phyloP scores from a whole-genome alignment of 306 rosid species.

The Malus orientalis region DNA sequence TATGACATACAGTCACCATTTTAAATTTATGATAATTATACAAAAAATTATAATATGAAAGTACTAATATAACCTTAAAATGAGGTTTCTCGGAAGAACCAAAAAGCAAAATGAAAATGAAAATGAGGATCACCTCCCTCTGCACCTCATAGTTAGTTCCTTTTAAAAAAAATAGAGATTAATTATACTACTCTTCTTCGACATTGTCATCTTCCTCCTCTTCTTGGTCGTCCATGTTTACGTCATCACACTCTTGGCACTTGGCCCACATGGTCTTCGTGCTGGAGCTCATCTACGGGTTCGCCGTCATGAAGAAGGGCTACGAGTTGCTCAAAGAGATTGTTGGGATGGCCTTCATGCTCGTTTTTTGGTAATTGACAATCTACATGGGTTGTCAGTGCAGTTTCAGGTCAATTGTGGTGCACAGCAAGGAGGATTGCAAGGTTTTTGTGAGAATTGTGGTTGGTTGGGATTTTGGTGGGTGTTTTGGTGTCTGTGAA shows the following conservation, averaged over 20 bases:
- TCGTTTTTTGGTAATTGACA: slow-evolving; percentile 44
- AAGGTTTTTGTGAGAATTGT: slow-evolving; percentile 55
- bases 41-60: too few relatives aligned
- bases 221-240: slow-evolving; percentile 61
- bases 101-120: too few relatives aligned
- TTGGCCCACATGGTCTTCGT: slow-evolving; percentile 86
- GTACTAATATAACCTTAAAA: too few relatives aligned
- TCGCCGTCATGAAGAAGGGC: slow-evolving; percentile 75
- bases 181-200: slow-evolving; percentile 20
- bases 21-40: too few relatives aligned
- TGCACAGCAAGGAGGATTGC: slow-evolving; percentile 50
- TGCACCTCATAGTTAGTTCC: slow-evolving; percentile 75
- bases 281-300: slow-evolving; percentile 66
- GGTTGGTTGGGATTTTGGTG: slow-evolving; percentile 58
- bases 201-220: slow-evolving; percentile 24
- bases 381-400: slow-evolving; percentile 38
- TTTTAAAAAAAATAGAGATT: slow-evolving; percentile 12
- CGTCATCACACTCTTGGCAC: slow-evolving; percentile 78
- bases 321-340: slow-evolving; percentile 59
- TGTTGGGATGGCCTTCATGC: slow-evolving; percentile 29
- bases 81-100: too few relatives aligned
- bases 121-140: slow-evolving; percentile 40
- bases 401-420: slow-evolving; percentile 56
- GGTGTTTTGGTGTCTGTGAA: too few relatives aligned
- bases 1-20: too few relatives aligned